Evolutionary conservation across 805 yeast genomes (phyloP), one percentile per base, ranked within the genome.

Genomic region (Sugiyamaella lignohabitans): DNA sequence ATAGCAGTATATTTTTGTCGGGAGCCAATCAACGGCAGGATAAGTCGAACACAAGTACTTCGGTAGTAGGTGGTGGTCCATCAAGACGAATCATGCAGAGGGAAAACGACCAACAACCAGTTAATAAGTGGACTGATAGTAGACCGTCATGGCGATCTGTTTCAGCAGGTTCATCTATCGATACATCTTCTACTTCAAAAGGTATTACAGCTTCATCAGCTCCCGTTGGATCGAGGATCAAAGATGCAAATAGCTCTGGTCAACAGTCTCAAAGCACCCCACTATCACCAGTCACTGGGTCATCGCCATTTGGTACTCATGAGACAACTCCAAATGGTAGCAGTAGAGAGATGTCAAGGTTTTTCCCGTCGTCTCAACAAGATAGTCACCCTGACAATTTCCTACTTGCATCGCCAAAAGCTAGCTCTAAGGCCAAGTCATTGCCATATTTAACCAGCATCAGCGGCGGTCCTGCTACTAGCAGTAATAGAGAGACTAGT

Each of bases 321-420:
- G 45, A 36, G 5, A 22, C 50, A 17, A 42, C 43, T n/a, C 44
- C 48, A n/a, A 45, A 30, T 39, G 35, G 43, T 2, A 23, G 42
- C 18, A 11, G 37, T n/a, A 18, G 53, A 21, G 53, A 47, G 2
- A 49, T 43, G 10, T 50, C 53, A 4, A 30, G 50, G 18, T 50
- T 50, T 32, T 50, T 51, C 51, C 56, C 56, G n/a, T 46, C 51
- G 6, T 48, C 45, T 11, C 40, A 30, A n/a, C 10, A 27, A 4
- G 48, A 32, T 21, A 10, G 6, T 5, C 5, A 19, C 30, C 41
- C 41, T 23, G 20, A 20, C 10, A 19, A 6, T 11, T 38, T 38
- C 11, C 14, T 17, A 17, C 14, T 19, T 6, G 8, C 21, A 17
- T 16, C 38, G 14, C 38, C 18, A 35, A 35, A 16, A 16, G 18